Evolutionary conservation across 495 filamentous ascomycete genomes (phyloP), one percentile per base, ranked within the genome.

Genomic region (Bathelium albidoporum): DNA sequence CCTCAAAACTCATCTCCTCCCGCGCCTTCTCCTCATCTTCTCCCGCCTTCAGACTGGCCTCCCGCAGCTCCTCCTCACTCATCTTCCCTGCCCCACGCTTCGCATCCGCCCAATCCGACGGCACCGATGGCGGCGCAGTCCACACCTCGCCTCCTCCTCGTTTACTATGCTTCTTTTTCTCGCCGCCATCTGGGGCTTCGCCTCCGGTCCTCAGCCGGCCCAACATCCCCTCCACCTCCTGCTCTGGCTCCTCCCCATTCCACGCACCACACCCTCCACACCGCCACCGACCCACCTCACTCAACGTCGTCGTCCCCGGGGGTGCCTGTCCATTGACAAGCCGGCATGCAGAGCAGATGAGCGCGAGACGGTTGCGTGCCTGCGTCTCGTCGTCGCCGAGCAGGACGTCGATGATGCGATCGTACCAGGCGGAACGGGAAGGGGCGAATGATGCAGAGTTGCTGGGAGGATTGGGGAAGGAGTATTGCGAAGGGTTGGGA

Each of bases 251-350:
- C 67, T 86, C 82, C 1, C 93, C 92, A 72, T 98, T 98, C 80
- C 82, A 82, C n/a, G 83, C 78, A 0, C 88, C 86, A 69, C 94
- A 99, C 49, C 83, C 85, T 64, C 85, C 87, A 76, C 94, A 99
- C 60, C 87, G 85, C 94, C 94, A 99, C 67, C 79, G 81, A 11
- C 93, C 94, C 0, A 99, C 73, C 49, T 96, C 93, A 18, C 89
- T 83, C 18, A 91, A 76, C 0, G 78, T 83, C 69, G 84, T 87
- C 2, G 87, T 84, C 1, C 95, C 94, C 0, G 94, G 94, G 12
- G 94, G 93, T 1, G 95, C 94, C 70, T 96, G 93, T 2, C 94
- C 94, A 71, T 99, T 99, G 34, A 99, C 93, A 11, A 97, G 82
- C 29, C 90, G 81, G 71, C 94, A 99, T 24, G 81, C 77, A 24